Evolutionary conservation across 2,329 filamentous ascomycete genomes (phyloP).

Genomic region (Trichoderma koningiopsis): DNA sequence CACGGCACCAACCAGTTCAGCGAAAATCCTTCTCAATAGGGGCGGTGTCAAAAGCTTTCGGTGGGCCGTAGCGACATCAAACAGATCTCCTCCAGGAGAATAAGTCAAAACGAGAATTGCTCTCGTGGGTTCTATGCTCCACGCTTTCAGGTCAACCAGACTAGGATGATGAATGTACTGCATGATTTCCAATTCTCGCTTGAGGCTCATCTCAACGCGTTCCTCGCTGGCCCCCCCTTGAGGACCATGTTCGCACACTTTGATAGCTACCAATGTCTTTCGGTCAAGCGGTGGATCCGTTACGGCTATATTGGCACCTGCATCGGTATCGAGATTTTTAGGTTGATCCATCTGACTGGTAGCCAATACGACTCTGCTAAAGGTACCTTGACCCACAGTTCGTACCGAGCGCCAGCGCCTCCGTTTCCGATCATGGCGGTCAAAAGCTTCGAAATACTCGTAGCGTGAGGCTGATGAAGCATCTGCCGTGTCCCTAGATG

Average conservation of each 20-base stretch:
- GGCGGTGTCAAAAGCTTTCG: constrained; percentile 66
- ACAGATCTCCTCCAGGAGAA: constrained; percentile 91
- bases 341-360: constrained; percentile 65
- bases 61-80: constrained; percentile 81
- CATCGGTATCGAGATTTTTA: constrained; percentile 25
- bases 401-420: constrained; percentile 79
- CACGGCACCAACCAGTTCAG: constrained; percentile 83
- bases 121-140: constrained; percentile 79
- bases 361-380: constrained; percentile 90
- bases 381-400: constrained; percentile 86
- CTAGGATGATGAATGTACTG: constrained; percentile 86
- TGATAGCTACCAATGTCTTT: constrained; percentile 88
- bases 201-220: constrained; percentile 87
- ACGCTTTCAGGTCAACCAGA: constrained; percentile 87
- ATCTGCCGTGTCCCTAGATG: constrained; percentile 50
- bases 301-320: constrained; percentile 40
- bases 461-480: constrained; percentile 36
- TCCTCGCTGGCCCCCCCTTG: constrained; percentile 92
- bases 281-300: constrained; percentile 51
- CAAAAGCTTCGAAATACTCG: constrained; percentile 72
- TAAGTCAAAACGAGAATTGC: constrained; percentile 88
- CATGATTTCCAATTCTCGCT: constrained; percentile 93
- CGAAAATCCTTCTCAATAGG: constrained; percentile 81
- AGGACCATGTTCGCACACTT: constrained; percentile 92
- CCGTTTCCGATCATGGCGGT: constrained; percentile 67